These are phyloP conservation scores for Penicillium dipodomyicola DNA, from an alignment of 495 filamentous ascomycete genomes.

Conservation along the genomic window DNA sequence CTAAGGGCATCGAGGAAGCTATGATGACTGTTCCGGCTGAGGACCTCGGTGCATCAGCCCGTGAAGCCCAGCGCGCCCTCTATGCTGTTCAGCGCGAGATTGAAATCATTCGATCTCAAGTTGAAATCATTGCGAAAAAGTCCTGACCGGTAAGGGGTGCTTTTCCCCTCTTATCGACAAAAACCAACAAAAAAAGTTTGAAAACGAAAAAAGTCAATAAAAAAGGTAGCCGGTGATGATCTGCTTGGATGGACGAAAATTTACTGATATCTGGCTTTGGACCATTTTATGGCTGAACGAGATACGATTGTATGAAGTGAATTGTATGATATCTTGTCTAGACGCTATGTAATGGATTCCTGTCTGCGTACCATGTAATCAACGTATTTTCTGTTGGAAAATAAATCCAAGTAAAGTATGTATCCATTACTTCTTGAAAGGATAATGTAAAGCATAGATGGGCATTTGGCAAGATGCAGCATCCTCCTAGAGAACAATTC, in stretches of 20 bases:
- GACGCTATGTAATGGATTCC: neutral
- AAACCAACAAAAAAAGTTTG: neutral
- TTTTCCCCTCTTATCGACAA: neutral
- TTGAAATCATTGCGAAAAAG: conserved; percentile 1
- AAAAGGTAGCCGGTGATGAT: neutral
- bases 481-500: neutral
- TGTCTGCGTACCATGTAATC: neutral
- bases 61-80: conserved; percentile 10
- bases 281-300: neutral
- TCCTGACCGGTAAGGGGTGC: neutral
- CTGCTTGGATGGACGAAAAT: neutral
- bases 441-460: neutral
- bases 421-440: neutral
- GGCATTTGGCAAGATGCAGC: neutral
- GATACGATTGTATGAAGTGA: conserved; percentile 4
- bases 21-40: neutral
- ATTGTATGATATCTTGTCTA: conserved; percentile 1
- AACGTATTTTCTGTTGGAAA: neutral
- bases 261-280: neutral
- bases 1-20: conserved; percentile 4
- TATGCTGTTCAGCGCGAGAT: conserved; percentile 10
- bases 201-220: neutral
- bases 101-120: neutral
- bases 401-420: neutral
- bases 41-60: neutral